phyloP scores from a whole-genome alignment of 2,329 filamentous ascomycete species.

The Gliomastix tumulicola region DNA sequence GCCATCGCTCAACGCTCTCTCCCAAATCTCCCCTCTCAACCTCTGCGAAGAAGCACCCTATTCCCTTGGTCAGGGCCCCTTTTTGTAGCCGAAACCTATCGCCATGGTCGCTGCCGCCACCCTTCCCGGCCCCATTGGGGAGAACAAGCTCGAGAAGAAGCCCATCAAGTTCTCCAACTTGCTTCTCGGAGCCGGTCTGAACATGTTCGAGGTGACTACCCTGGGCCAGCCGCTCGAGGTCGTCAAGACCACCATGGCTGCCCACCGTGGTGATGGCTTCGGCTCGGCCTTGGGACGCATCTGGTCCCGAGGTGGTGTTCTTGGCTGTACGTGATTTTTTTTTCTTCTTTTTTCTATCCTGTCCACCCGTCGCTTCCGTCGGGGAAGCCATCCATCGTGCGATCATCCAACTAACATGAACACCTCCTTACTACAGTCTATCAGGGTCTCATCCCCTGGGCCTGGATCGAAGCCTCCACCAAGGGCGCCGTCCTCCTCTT shows the following conservation, averaged over 20 bases:
- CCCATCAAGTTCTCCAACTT: slow-evolving; percentile 99
- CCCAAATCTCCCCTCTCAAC: slow-evolving; percentile 3
- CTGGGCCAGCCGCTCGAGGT: slow-evolving; percentile 84
- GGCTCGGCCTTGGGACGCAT: slow-evolving; percentile 73
- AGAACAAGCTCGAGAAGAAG: slow-evolving; percentile 82
- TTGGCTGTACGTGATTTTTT: slow-evolving; percentile 96
- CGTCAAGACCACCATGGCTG: slow-evolving; percentile 99
- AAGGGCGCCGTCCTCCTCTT: slow-evolving; percentile 99
- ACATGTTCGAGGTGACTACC: slow-evolving; percentile 81
- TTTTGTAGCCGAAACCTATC: slow-evolving; percentile 31
- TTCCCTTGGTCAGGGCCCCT: slow-evolving; percentile 98
- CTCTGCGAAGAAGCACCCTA: slow-evolving; percentile 80
- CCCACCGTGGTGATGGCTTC: slow-evolving; percentile 88
- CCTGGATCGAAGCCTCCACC: slow-evolving; percentile 99
- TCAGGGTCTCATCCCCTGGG: slow-evolving; percentile 98
- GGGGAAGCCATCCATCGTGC: no score
- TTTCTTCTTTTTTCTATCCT: no score
- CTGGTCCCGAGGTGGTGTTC: slow-evolving; percentile 86
- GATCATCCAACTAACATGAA: no score
- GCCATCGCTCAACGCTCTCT: no score
- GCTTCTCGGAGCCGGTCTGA: slow-evolving; percentile 86
- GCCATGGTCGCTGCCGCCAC: slow-evolving; percentile 56
- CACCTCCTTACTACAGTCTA: slow-evolving; percentile 68
- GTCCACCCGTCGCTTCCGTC: no score
- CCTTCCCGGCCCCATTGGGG: slow-evolving; percentile 41